Evolutionary conservation across 2,329 filamentous ascomycete species (phyloP).

Genomic region (Grosmannia clavigera): DNA sequence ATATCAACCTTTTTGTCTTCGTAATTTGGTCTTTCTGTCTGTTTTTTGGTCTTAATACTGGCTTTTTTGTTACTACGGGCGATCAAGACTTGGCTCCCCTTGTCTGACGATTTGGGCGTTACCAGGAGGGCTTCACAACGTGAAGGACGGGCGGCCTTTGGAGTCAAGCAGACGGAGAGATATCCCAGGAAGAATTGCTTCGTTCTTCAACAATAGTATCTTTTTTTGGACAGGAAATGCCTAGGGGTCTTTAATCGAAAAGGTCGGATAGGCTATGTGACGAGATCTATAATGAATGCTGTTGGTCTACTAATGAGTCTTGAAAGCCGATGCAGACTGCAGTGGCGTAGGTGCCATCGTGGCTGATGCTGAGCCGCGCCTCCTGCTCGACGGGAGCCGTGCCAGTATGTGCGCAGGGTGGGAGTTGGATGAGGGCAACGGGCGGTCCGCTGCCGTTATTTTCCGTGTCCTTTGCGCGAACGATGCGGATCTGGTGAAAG

Average conservation of each 20-base stretch:
- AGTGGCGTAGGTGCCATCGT: slow-evolving; percentile 73
- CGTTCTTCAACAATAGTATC: slow-evolving; percentile 4
- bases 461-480: neutral
- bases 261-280: neutral
- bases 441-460: slow-evolving; percentile 24
- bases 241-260: neutral
- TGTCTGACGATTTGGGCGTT: neutral
- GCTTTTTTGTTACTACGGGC: neutral
- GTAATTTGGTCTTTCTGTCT: neutral
- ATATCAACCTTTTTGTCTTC: neutral
- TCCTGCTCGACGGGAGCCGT: slow-evolving; percentile 19
- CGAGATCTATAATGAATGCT: neutral
- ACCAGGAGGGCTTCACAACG: neutral
- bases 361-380: slow-evolving; percentile 69
- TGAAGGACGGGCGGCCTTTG: slow-evolving; percentile 1
- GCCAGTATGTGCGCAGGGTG: slow-evolving; percentile 1
- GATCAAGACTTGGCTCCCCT: neutral
- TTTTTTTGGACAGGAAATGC: neutral
- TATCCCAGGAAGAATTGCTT: slow-evolving; percentile 10
- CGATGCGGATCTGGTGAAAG: slow-evolving; percentile 48
- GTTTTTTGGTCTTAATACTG: neutral
- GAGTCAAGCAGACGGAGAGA: slow-evolving; percentile 4
- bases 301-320: neutral
- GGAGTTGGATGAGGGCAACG: slow-evolving; percentile 26
- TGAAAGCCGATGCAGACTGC: slow-evolving; percentile 48